Evolutionary conservation across 768 basidiomycete species (phyloP).

Genomic region (Tulasnella sp.): DNA sequence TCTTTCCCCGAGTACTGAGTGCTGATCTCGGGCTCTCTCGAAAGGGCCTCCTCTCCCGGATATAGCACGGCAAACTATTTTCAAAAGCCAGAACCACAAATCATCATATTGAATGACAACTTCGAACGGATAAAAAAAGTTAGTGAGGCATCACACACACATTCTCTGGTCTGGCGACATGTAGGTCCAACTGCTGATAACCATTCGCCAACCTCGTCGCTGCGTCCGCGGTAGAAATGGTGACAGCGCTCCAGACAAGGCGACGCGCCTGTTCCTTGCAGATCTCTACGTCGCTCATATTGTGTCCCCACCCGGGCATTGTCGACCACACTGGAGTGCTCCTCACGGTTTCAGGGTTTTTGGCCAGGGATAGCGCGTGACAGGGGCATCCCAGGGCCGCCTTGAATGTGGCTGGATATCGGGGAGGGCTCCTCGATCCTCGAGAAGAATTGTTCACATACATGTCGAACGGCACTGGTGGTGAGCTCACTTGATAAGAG

Average conservation of each 20-base stretch:
- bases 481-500: background rate
- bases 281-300: slow-evolving; percentile 9
- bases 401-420: too few species aligned
- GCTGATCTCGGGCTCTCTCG: background rate
- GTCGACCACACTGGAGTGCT: slow-evolving; percentile 17
- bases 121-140: too few species aligned
- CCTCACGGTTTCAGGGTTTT: background rate
- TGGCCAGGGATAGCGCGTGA: background rate
- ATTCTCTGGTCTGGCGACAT: slow-evolving; percentile 15
- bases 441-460: too few species aligned
- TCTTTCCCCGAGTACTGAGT: slow-evolving; percentile 7
- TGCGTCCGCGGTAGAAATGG: slow-evolving; percentile 8
- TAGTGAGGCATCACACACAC: background rate
- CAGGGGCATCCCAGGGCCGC: slow-evolving; percentile 2
- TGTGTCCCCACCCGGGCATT: slow-evolving; percentile 15
- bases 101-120: too few species aligned
- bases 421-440: too few species aligned
- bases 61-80: slow-evolving; percentile 13
- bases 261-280: slow-evolving; percentile 15
- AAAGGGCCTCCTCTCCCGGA: slow-evolving; percentile 11
- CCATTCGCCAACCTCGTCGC: slow-evolving; percentile 8
- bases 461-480: too few species aligned
- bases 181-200: slow-evolving; percentile 9
- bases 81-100: background rate
- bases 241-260: slow-evolving; percentile 18